A percentile compares a stretch with the other conserved stretches of the same genome.
These are phyloP conservation scores for Aspergillus clavatus DNA, from an alignment of 2,329 filamentous ascomycete genomes.

Conservation along the genomic window DNA sequence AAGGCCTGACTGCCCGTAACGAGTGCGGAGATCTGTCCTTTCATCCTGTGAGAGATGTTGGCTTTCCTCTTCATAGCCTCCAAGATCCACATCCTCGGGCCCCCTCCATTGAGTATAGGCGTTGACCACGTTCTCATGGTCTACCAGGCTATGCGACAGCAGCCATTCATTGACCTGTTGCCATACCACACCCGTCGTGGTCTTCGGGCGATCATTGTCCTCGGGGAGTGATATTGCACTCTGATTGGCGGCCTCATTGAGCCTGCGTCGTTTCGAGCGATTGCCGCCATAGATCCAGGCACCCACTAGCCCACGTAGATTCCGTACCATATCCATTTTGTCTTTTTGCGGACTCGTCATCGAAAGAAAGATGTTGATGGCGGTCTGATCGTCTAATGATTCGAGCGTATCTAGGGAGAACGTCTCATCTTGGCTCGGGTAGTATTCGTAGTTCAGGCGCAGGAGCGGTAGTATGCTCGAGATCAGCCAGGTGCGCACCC, in stretches of 20 bases:
- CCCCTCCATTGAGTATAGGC: slow-evolving; percentile 57
- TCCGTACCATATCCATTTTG: slow-evolving; percentile 44
- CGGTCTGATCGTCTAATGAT: slow-evolving; percentile 46
- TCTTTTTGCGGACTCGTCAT: slow-evolving; percentile 34
- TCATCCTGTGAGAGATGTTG: slow-evolving; percentile 42
- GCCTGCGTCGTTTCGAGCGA: slow-evolving; percentile 50
- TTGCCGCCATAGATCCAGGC: slow-evolving; percentile 60
- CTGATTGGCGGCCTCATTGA: slow-evolving; percentile 31
- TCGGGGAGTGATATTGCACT: slow-evolving; percentile 26
- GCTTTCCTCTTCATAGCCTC: slow-evolving; percentile 46
- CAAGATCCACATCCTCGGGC: slow-evolving; percentile 55
- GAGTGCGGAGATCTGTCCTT: slow-evolving; percentile 38
- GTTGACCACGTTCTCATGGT: slow-evolving; percentile 47
- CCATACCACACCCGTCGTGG: slow-evolving; percentile 45
- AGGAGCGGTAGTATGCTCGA: slow-evolving; percentile 56
- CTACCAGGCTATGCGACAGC: slow-evolving; percentile 47
- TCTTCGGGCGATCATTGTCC: slow-evolving; percentile 14
- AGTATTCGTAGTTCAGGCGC: slow-evolving; percentile 59
- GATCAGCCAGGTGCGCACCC: slow-evolving; percentile 56
- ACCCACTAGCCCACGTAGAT: slow-evolving; percentile 55
- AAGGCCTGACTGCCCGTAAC: slow-evolving; percentile 56
- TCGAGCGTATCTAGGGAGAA: slow-evolving; percentile 51
- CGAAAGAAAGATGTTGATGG: slow-evolving; percentile 51
- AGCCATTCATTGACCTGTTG: slow-evolving; percentile 57
- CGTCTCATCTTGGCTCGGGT: slow-evolving; percentile 45